Evolutionary conservation across 306 rosid species (phyloP), one percentile per base, ranked within the genome.

Genomic region (barrel medic (Medicago truncatula)): DNA sequence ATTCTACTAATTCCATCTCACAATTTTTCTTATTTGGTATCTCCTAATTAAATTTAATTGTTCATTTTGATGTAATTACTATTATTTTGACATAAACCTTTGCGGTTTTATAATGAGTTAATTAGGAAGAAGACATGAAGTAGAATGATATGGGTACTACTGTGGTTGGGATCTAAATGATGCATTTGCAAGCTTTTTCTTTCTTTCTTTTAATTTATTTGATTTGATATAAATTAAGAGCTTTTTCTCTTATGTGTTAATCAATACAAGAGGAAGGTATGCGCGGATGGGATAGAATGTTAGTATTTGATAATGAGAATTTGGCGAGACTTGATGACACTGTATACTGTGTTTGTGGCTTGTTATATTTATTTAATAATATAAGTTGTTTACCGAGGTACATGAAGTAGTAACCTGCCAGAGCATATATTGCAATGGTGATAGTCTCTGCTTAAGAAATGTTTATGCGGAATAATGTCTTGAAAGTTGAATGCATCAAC

Each of bases 1-100:
- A n/a, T 54, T 87, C 96, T 92, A 90, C 98, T 90, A 82, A 82
- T 86, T 78, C 88, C 96, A 80, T 87, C 91, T 73, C 92, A 88
- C 83, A 88, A 3, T 6, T 86, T 73, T 75, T 49, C 20, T 46
- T 53, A 53, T 20, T 4, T 76, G 38, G 54, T 75, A 16, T 0
- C 8, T 16, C 0, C 9, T 53, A 44, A 13, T 31, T 15, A 1
- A 8, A 7, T 50, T 47, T 70, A 13, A 5, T 5, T 17, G 3
- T 15, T 34, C 15, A 15, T 1, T 7, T 44, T 46, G 17, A n/a
- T 17, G 1, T n/a, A 0, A 0, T 40, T 39, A 2, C 4, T 70
- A 2, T 52, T 31, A n/a, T 31, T 11, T 47, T 47, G 14, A 0
- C 2, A 8, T 14, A 1, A 36, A 8, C 0, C 5, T 63, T 39